Conservation (phyloP, 345 rosid genomes). For the Lumnitzera racemosa region DNA sequence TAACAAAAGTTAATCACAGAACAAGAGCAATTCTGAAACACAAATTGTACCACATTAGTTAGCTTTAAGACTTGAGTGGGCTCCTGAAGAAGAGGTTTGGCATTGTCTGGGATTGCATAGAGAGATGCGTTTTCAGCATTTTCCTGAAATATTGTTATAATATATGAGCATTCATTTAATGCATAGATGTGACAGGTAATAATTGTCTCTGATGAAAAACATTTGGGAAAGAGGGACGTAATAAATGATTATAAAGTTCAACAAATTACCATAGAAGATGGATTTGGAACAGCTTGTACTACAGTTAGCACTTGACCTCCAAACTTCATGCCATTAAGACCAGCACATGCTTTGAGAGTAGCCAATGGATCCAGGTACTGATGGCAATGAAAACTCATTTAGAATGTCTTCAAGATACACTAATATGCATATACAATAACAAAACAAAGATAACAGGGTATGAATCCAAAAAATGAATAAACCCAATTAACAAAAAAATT, state of each 20-base stretch:
- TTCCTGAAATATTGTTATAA: constrained; percentile 31
- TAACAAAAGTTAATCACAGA: constrained; percentile 1
- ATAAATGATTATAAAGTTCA: background rate
- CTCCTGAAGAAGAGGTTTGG: constrained; percentile 70
- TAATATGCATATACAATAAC: constrained; percentile 1
- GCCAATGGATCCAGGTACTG: constrained; percentile 72
- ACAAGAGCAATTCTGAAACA: constrained; percentile 2
- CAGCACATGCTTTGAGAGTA: constrained; percentile 76
- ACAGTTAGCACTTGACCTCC: constrained; percentile 79
- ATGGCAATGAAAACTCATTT: constrained; percentile 5
- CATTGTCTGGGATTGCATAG: constrained; percentile 61
- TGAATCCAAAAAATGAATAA: too few species aligned
- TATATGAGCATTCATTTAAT: constrained; percentile 16
- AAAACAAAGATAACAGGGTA: background rate
- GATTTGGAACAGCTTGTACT: constrained; percentile 56
- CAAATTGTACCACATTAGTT: constrained; percentile 65
- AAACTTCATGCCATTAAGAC: constrained; percentile 83
- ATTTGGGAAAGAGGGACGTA: constrained; percentile 6
- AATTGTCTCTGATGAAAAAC: constrained; percentile 3
- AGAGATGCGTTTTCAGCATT: constrained; percentile 32
- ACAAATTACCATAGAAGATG: constrained; percentile 38
- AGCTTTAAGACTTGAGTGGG: constrained; percentile 74
- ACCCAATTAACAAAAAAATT: too few species aligned
- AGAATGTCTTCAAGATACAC: constrained; percentile 5
- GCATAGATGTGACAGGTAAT: background rate